These are phyloP conservation scores for Primulina tabacum DNA, from an alignment of 257 asterid species.

Conservation along the genomic window DNA sequence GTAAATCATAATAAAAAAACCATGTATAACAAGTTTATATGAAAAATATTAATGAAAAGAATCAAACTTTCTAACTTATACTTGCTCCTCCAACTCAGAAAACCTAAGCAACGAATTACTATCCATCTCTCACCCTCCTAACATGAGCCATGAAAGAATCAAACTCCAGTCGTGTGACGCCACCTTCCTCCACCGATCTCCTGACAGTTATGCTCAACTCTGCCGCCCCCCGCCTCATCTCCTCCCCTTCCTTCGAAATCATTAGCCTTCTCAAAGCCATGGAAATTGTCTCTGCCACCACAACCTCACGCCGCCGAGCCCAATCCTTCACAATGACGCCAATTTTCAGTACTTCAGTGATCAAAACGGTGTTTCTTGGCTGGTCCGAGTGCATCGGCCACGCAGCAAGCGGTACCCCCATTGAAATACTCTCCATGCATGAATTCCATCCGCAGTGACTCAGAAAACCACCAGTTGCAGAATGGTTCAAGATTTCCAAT, in stretches of 20 bases:
- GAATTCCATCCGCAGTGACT: slow-evolving; percentile 48
- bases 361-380: slow-evolving; percentile 26
- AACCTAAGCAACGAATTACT: no score
- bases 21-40: no score
- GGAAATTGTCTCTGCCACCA: slow-evolving; percentile 15
- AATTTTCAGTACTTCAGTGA: slow-evolving; percentile 22
- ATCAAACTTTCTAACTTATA: no score
- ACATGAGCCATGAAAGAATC: not conserved
- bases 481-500: slow-evolving; percentile 33
- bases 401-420: slow-evolving; percentile 41
- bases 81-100: no score
- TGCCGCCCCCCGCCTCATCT: not conserved
- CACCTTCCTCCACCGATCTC: not conserved
- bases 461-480: slow-evolving; percentile 37
- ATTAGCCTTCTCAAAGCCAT: not conserved
- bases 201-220: not conserved
- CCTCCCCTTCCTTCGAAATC: not conserved
- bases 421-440: slow-evolving; percentile 33
- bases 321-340: slow-evolving; percentile 34
- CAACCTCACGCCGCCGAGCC: slow-evolving; percentile 20
- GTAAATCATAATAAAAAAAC: no score
- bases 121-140: no score
- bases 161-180: not conserved
- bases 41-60: no score
- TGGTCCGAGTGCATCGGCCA: slow-evolving; percentile 55